These are phyloP conservation scores for Malassezia restricta DNA, from an alignment of 1,284 basidiomycete genomes.

Conservation along the genomic window DNA sequence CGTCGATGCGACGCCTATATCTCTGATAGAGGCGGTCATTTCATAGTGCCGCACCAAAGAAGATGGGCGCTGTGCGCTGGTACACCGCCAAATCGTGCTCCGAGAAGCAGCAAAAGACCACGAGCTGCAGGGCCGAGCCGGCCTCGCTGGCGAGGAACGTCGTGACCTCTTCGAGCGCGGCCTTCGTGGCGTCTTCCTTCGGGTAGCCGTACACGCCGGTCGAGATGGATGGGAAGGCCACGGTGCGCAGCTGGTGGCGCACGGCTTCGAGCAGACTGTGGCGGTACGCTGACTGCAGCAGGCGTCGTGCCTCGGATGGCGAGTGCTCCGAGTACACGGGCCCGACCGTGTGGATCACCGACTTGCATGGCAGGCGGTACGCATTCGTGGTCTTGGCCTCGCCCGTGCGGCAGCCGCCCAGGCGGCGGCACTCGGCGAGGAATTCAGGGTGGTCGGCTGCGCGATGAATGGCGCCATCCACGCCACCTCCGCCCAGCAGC, in stretches of 20 bases:
- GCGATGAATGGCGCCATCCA: conserved; percentile 72
- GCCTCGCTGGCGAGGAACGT: conserved; percentile 19
- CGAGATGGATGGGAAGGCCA: conserved; percentile 40
- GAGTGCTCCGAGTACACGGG: conserved; percentile 52
- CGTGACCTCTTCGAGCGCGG: conserved; percentile 26
- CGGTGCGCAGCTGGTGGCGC: conserved; percentile 11
- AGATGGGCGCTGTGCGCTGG: conserved; percentile 5
- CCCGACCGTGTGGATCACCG: conserved; percentile 82
- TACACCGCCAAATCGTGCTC: conserved; percentile 21
- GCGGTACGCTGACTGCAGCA: conserved; percentile 48
- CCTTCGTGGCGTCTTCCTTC: conserved; percentile 23
- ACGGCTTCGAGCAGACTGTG: conserved; percentile 22
- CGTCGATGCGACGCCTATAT: not conserved
- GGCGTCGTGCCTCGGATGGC: conserved; percentile 5
- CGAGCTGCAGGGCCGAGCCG: conserved; percentile 18
- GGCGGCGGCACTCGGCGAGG: conserved; percentile 57
- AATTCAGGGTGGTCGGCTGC: conserved; percentile 64
- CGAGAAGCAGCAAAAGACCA: conserved; percentile 35
- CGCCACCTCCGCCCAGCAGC: conserved; percentile 36
- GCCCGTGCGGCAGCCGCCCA: conserved; percentile 63
- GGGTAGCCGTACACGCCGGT: conserved; percentile 44
- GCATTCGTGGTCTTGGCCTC: conserved; percentile 63
- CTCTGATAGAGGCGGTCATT: not conserved
- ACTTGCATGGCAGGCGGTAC: conserved; percentile 51
- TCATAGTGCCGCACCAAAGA: not conserved